phyloP scores from a whole-genome alignment of 1,284 basidiomycete species.

The Trichosporon sp. region DNA sequence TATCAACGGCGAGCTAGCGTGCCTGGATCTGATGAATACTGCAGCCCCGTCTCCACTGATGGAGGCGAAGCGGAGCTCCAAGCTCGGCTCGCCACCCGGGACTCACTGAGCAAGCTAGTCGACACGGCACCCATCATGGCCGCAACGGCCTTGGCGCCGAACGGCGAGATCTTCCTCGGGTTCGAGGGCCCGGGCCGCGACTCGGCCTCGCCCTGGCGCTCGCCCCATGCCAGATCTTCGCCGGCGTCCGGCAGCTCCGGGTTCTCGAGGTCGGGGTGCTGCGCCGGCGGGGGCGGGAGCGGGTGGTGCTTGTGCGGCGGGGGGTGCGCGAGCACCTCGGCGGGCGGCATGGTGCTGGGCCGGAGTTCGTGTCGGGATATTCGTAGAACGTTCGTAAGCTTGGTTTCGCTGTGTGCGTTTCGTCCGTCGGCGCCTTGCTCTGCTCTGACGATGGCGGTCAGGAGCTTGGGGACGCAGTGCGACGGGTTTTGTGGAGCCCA shows the following conservation, averaged over 20 bases:
- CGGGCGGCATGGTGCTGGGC: neutral
- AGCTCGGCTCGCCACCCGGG: neutral
- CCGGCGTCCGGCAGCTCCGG: conserved; percentile 11
- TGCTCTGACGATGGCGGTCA: neutral
- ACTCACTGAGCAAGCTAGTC: conserved; percentile 48
- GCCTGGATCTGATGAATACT: too few relatives aligned
- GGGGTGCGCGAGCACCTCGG: neutral
- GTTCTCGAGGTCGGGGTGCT: conserved; percentile 12
- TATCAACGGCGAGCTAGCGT: too few relatives aligned
- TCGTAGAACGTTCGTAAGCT: neutral
- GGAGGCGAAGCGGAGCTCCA: neutral
- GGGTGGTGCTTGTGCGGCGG: neutral
- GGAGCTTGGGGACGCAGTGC: neutral
- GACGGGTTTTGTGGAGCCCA: neutral
- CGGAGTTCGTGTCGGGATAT: neutral
- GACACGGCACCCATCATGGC: conserved; percentile 50
- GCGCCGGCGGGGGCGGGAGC: neutral
- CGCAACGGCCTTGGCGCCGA: conserved; percentile 46
- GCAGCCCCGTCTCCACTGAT: too few relatives aligned
- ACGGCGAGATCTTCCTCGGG: conserved; percentile 10
- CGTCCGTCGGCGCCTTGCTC: neutral
- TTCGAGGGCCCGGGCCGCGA: conserved; percentile 36
- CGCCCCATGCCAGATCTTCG: conserved; percentile 16
- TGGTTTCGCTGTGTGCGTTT: neutral
- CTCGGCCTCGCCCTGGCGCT: conserved; percentile 20